A percentile compares a stretch with the other conserved stretches of the same genome.
These are phyloP conservation scores for Stachybotrys elegans DNA, from an alignment of 2,329 filamentous ascomycete species.

Conservation along the genomic window DNA sequence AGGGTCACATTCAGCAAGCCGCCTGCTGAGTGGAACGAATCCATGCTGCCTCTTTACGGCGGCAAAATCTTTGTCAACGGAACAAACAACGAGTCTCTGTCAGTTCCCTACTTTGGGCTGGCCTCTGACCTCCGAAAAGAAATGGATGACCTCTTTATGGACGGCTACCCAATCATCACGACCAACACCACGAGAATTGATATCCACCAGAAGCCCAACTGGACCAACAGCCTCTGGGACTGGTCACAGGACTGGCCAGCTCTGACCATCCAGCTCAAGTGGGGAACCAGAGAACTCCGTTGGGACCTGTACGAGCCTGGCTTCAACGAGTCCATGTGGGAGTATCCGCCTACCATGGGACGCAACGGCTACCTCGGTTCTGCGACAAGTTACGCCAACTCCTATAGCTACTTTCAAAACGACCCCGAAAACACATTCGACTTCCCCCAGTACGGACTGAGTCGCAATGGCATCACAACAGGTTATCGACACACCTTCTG, in stretches of 20 bases:
- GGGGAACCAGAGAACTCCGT: background rate
- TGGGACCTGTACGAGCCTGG: background rate
- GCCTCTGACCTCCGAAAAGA: conserved; percentile 4
- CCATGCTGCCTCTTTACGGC: conserved; percentile 25
- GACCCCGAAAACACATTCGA: background rate
- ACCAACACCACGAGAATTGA: background rate
- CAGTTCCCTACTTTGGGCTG: conserved; percentile 23
- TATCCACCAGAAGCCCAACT: background rate
- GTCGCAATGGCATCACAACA: background rate
- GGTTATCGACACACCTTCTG: background rate
- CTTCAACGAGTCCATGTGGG: background rate
- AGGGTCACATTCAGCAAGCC: background rate
- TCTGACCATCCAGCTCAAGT: background rate
- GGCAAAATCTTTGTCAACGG: conserved; percentile 26
- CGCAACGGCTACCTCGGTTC: background rate
- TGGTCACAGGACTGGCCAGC: background rate
- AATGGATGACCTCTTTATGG: background rate
- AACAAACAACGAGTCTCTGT: conserved; percentile 23
- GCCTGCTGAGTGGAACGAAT: background rate
- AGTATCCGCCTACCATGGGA: background rate
- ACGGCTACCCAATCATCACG: background rate
- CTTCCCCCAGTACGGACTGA: background rate
- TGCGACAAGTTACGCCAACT: background rate
- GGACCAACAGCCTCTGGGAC: background rate
- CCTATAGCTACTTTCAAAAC: background rate